Base-by-base conservation (phyloP, 371 early-diverging fungal genomes). In the Blyttiomyces sp. region DNA sequence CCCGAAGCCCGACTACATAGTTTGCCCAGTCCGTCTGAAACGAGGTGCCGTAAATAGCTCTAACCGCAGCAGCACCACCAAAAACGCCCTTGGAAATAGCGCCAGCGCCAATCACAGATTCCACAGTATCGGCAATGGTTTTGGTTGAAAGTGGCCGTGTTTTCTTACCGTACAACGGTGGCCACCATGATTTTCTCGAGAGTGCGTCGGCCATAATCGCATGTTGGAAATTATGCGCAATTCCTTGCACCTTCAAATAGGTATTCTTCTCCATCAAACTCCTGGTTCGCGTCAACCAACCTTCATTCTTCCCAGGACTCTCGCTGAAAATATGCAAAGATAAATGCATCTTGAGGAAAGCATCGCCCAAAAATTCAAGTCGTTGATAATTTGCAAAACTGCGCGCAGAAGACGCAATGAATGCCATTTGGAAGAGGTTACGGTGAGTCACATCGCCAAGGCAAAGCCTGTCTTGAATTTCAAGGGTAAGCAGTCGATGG, bases 341-440 rank as follows among this genome's bases (percentile, higher is more conserved):
- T 0, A 85, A 78, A 27, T 88, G 73, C 54, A 91, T 84, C 71
- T 97, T 98, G n/a, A 99, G 78, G 57, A 95, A 87, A 5, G 90
- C 85, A 67, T 99, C 99, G 2, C 99, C 99, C 1, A 98, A 73
- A 5, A 90, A 88, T 73, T 99, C 98, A 0, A 99, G 76, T 4
- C 98, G 88, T 73, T 99, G 95, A 64, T 98, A 99, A 63, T 93
- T 82, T 61, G 77, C 81, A 3, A 79, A 81, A 63, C 83, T 73
- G 58, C 75, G 81, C 0, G 93, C 83, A 7, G 58, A 58, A 2
- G 69, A 54, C 1, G 73, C 50, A 1, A 69, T 73, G 16, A 69
- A 55, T 0, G 77, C 77, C 28, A 44, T 42, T 46, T 64, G 63
- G 24, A 73, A 46, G 19, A 68, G 6, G 21, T 6, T 27, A 4